Percentiles rank a stretch among this genome's conserved stretches.
Conservation (phyloP, 2,329 filamentous ascomycete genomes). For the Cryoendolithus antarcticus region DNA sequence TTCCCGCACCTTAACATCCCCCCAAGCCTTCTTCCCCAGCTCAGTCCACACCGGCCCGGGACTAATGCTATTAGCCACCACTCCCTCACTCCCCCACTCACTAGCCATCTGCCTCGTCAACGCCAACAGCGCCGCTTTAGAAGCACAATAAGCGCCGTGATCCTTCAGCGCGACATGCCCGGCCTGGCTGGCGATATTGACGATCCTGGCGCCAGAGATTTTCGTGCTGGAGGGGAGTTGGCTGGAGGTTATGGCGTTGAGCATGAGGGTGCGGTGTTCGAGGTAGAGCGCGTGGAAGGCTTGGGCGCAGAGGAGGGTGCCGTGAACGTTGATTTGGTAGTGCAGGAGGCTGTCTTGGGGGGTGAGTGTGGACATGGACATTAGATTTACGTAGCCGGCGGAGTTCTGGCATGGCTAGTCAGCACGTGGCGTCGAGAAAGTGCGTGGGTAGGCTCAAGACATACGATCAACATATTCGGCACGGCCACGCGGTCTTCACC, state of each 20-base stretch:
- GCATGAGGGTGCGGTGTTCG: too few relatives aligned
- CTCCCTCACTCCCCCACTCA: slow-evolving; percentile 35
- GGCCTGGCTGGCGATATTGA: slow-evolving; percentile 36
- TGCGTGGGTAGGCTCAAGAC: too few relatives aligned
- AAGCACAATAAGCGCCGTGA: slow-evolving; percentile 37
- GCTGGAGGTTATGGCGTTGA: too few relatives aligned
- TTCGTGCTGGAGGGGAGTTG: too few relatives aligned
- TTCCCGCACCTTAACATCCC: slow-evolving; percentile 14
- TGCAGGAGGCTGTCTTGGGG: slow-evolving; percentile 33
- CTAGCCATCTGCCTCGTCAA: slow-evolving; percentile 35
- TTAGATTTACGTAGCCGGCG: too few relatives aligned
- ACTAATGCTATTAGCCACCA: slow-evolving; percentile 34
- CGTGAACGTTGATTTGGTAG: slow-evolving; percentile 32
- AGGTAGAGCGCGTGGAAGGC: slow-evolving; percentile 11
- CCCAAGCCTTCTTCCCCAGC: slow-evolving; percentile 29
- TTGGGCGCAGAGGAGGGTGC: slow-evolving; percentile 34
- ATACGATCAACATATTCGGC: slow-evolving; percentile 6
- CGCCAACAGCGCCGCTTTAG: slow-evolving; percentile 34
- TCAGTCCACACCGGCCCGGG: slow-evolving; percentile 37
- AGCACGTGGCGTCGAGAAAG: too few relatives aligned
- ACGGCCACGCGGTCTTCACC: slow-evolving; percentile 14
- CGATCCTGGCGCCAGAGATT: slow-evolving; percentile 18
- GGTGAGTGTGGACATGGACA: slow-evolving; percentile 8
- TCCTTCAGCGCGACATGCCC: slow-evolving; percentile 34
- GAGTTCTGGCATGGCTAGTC: too few relatives aligned